A percentile compares a stretch with the other conserved stretches of the same genome.
Conservation (phyloP, 2,329 filamentous ascomycete genomes). For the Trichoderma lentiforme region DNA sequence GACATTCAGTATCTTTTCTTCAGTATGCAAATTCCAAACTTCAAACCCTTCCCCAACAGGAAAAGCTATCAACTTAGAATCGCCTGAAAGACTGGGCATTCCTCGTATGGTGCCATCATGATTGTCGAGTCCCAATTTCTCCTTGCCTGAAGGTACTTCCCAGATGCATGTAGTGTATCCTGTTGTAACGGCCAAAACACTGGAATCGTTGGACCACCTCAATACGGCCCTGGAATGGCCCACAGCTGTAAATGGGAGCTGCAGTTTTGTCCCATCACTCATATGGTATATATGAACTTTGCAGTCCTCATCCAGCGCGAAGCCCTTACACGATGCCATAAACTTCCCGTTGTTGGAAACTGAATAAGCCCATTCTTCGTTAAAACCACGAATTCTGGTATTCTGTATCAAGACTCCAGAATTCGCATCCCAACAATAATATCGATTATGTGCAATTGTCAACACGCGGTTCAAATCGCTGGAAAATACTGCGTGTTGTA, state of each 20-base stretch:
- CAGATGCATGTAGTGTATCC: neutral
- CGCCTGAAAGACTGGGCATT: neutral
- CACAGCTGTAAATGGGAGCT: neutral
- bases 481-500: neutral
- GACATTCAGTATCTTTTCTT: neutral
- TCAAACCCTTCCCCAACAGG: neutral
- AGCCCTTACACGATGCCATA: neutral
- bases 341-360: neutral
- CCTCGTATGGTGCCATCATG: neutral
- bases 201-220: neutral
- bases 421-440: neutral
- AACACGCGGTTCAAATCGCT: neutral
- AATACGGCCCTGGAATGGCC: neutral
- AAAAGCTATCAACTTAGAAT: neutral
- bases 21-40: neutral
- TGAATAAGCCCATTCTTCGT: too few species aligned
- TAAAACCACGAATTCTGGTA: neutral
- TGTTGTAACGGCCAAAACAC: neutral
- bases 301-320: neutral
- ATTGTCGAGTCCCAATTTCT: neutral
- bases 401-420: rapidly evolving
- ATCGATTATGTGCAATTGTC: neutral
- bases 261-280: neutral
- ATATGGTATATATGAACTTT: neutral
- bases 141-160: neutral